Percentiles rank a stretch among this genome's conserved stretches.
These are phyloP conservation scores for Setaria italica DNA, from an alignment of 202 grass and related monocot genomes.

Conservation along the genomic window DNA sequence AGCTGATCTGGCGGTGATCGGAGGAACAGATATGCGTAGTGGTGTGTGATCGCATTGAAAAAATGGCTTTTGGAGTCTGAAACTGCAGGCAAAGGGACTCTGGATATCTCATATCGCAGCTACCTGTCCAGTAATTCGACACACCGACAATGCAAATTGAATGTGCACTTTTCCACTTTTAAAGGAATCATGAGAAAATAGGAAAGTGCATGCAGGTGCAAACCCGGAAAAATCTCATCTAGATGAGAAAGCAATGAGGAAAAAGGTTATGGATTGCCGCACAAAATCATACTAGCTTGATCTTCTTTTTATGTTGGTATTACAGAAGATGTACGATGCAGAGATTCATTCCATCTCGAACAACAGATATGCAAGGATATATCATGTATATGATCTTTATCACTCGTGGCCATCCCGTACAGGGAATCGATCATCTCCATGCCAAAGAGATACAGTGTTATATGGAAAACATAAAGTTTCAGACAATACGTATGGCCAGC, in stretches of 20 bases:
- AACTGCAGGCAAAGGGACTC: too few species aligned
- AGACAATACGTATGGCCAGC: too few species aligned
- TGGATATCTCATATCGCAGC: too few species aligned
- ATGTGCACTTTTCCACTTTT: not conserved
- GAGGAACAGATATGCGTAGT: too few species aligned
- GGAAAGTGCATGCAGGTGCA: not conserved
- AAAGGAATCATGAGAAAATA: not conserved
- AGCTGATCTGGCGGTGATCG: not conserved
- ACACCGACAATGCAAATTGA: not conserved
- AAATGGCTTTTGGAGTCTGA: too few species aligned
- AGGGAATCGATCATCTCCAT: not conserved
- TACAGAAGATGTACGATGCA: not conserved
- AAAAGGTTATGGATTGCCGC: too few species aligned
- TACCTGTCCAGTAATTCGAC: not conserved
- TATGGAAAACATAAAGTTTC: too few species aligned
- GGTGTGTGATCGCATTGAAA: too few species aligned
- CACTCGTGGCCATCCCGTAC: too few species aligned
- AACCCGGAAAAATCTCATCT: not conserved
- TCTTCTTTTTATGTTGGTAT: not conserved
- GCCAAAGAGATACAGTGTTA: not conserved
- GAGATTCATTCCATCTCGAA: not conserved
- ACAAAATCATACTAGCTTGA: too few species aligned
- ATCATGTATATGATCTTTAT: not conserved
- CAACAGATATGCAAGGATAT: not conserved
- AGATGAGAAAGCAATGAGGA: not conserved